Conservation (phyloP, 306 rosid genomes). For the Acacia acuminata region DNA sequence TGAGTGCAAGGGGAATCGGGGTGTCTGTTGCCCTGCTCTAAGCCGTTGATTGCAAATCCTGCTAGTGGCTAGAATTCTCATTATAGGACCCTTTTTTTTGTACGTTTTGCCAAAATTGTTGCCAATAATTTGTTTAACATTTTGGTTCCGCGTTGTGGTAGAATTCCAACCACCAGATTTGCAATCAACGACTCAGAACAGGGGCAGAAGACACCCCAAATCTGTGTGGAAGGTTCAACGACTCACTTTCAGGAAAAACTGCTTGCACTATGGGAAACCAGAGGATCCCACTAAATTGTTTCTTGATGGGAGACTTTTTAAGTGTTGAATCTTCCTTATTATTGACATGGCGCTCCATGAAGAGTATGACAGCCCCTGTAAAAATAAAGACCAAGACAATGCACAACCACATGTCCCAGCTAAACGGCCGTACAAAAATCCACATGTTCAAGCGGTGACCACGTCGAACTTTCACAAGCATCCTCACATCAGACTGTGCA, state of each 20-base stretch:
- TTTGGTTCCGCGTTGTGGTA: no score
- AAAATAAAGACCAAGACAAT: not conserved
- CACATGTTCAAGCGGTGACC: slow-evolving; percentile 17
- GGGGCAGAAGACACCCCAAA: no score
- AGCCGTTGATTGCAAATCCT: no score
- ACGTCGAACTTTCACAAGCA: slow-evolving; percentile 7
- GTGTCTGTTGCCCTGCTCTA: no score
- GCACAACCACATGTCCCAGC: slow-evolving; percentile 29
- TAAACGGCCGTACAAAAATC: slow-evolving; percentile 20
- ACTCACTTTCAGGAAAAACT: slow-evolving; percentile 22
- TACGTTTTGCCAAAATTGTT: no score
- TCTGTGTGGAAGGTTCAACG: not conserved
- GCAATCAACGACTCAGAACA: no score
- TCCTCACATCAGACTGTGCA: slow-evolving; percentile 1
- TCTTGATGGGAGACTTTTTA: not conserved
- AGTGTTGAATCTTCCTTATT: not conserved
- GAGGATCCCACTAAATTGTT: not conserved
- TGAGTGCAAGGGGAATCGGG: no score
- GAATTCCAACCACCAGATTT: no score
- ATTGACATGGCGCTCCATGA: slow-evolving; percentile 19
- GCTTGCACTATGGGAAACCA: slow-evolving; percentile 18
- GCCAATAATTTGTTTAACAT: no score
- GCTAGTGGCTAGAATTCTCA: no score
- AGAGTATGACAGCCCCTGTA: not conserved
- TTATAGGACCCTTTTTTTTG: no score